Evolutionary conservation across 805 yeast species (phyloP), one percentile per base, ranked within the genome.

Genomic region (Spathaspora sp.): DNA sequence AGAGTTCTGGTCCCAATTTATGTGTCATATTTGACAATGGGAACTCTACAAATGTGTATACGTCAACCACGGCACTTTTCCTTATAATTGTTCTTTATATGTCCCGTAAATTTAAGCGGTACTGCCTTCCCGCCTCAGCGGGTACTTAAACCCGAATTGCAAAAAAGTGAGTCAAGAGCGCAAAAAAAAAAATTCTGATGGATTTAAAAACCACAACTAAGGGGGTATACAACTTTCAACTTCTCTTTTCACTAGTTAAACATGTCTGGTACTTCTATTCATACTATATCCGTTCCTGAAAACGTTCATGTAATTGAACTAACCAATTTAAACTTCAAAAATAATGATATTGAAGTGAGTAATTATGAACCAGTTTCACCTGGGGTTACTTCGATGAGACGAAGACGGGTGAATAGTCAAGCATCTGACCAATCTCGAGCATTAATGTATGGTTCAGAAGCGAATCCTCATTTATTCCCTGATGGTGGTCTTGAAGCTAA

Each of bases 401-500:
- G n/a, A 9, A 17, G 48, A 35, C 28, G 52, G 20, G 38, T 28
- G 7, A 20, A n/a, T 14, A 42, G 19, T 28, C 39, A 16, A 20
- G n/a, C 35, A 40, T 10, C 29, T 3, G 46, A 49, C 28, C 44
- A 44, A 26, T 47, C 54, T 9, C 43, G 50, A n/a, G 55, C 42
- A 12, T 47, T 57, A 17, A 61, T 62, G 66, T 62, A 57, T 49
- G 55, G 56, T 1, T 51, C 57, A 5, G 65, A 61, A 44, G 45
- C 55, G 16, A 55, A 66, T 42, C 62, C 66, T 9, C 49, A 48
- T 47, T 16, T 42, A 29, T 65, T 67, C 45, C 71, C 72, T 1
- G 72, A 68, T 48, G 71, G 71, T 12, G 70, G 72, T 2, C 40
- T 45, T 40, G 44, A 50, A 44, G 71, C 70, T 1, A 60, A 64